Base-by-base conservation (phyloP, 2,329 filamentous ascomycete genomes). In the Sporothrix luriei region DNA sequence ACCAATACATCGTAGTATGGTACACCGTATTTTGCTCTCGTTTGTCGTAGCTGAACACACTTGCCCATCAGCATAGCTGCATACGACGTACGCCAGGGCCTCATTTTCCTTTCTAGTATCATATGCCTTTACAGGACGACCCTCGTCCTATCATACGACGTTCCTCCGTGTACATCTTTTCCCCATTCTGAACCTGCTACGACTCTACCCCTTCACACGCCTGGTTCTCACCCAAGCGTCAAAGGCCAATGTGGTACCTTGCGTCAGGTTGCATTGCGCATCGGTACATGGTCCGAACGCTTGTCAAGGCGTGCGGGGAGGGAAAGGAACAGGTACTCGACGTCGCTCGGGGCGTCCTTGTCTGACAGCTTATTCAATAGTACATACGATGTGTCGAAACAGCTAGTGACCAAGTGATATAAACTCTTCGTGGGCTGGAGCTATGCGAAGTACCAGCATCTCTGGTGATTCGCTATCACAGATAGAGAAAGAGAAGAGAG, bases 261-360 rank as follows among this genome's bases (percentile, higher is more conserved):
- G 61, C 61, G 61, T 65, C 40, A 65, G 38, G 40, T 46, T 14
- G 57, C n/a, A 59, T 38, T 48, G 33, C 33, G 38, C 38, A 62
- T 48, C 57, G 57, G 61, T 51, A 65, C 43, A 51, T 38, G n/a
- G 46, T 46, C 61, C 26, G 26, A 65, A 65, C 40, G 14, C 59
- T n/a, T 62, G 40, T 46, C 59, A 62, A 29, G 38, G 59, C 43
- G 59, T 62, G 59, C 33, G n/a, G 55, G 40, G 59, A 14, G 29
- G 40, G 59, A 14, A 29, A 29, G 33, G 33, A 7, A 33, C 33
- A 7, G 5, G 5, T 33, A 9, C 33, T 33, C 33, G 33, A 21
- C 4, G 14, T 5, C 16, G 55, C 19, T 59, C 38, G 16, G 55
- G 33, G 19, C 55, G 4, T 24, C 7, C 24, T 14, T 59, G 33